phyloP scores from a whole-genome alignment of 768 basidiomycete genomes.

The Epithele typhae region DNA sequence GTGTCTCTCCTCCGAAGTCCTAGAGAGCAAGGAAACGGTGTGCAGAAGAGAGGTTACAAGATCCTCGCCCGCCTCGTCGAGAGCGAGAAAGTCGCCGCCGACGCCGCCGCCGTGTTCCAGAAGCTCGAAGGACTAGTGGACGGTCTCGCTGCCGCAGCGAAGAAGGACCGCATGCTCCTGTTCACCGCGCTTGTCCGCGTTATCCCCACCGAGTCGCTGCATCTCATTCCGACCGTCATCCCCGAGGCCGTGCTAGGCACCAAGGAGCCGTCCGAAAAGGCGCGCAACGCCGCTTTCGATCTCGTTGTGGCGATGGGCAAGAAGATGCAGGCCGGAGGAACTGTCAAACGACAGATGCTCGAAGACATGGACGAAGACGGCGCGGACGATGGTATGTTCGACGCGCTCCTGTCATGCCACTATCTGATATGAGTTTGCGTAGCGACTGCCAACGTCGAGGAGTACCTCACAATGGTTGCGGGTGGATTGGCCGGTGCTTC shows the following conservation, averaged over 20 bases:
- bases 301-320: conserved; percentile 86
- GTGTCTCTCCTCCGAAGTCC: conserved; percentile 62
- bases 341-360: conserved; percentile 70
- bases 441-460: conserved; percentile 77
- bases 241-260: conserved; percentile 94
- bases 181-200: conserved; percentile 62
- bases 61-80: conserved; percentile 74
- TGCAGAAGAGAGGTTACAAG: conserved; percentile 96
- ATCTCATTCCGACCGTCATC: conserved; percentile 83
- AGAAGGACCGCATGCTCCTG: conserved; percentile 87
- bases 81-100: conserved; percentile 48
- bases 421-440: no score
- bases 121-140: conserved; percentile 61
- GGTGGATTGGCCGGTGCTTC: conserved; percentile 90
- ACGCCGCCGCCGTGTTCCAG: conserved; percentile 57
- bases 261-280: conserved; percentile 94
- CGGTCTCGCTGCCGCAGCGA: conserved; percentile 75
- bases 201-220: conserved; percentile 68
- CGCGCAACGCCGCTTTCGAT: conserved; percentile 85
- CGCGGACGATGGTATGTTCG: conserved; percentile 44
- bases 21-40: conserved; percentile 79
- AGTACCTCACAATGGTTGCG: conserved; percentile 95
- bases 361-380: conserved; percentile 81
- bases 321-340: conserved; percentile 86
- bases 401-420: no score